phyloP scores from a whole-genome alignment of 1,284 basidiomycete genomes.

The Cerrena zonata region DNA sequence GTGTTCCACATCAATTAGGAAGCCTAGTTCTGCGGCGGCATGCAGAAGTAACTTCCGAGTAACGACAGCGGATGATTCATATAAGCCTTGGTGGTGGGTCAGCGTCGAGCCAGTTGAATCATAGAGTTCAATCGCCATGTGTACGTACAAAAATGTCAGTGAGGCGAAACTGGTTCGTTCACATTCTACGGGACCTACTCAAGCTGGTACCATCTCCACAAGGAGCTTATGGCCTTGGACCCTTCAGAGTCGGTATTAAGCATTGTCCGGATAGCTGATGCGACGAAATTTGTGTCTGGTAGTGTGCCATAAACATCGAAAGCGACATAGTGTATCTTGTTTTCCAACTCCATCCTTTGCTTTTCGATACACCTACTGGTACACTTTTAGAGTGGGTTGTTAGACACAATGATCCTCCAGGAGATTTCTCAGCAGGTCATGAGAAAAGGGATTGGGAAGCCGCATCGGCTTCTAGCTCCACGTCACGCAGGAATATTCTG shows the following conservation, averaged over 20 bases:
- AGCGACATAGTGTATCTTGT: conserved; percentile 12
- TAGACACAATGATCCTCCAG: too few species aligned
- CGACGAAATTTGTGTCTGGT: conserved; percentile 25
- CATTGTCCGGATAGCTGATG: conserved; percentile 13
- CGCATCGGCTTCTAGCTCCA: too few species aligned
- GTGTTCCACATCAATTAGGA: conserved; percentile 11
- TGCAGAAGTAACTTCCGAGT: conserved; percentile 25
- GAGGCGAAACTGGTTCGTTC: background rate
- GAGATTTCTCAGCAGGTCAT: too few species aligned
- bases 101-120: conserved; percentile 8
- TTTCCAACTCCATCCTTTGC: background rate
- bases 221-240: conserved; percentile 16
- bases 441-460: too few species aligned
- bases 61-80: conserved; percentile 28
- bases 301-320: conserved; percentile 33
- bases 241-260: conserved; percentile 13
- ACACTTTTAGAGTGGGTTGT: too few species aligned
- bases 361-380: too few species aligned
- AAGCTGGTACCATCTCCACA: conserved; percentile 29
- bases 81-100: conserved; percentile 16
- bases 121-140: conserved; percentile 31
- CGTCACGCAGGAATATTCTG: too few species aligned
- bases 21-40: conserved; percentile 21
- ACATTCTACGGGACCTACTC: conserved; percentile 25
- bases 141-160: conserved; percentile 19